Percentiles rank a stretch among this genome's conserved stretches.
Evolutionary conservation across 352 stramenopile species (phyloP).

Genomic region (Globisporangium heterothallicum): DNA sequence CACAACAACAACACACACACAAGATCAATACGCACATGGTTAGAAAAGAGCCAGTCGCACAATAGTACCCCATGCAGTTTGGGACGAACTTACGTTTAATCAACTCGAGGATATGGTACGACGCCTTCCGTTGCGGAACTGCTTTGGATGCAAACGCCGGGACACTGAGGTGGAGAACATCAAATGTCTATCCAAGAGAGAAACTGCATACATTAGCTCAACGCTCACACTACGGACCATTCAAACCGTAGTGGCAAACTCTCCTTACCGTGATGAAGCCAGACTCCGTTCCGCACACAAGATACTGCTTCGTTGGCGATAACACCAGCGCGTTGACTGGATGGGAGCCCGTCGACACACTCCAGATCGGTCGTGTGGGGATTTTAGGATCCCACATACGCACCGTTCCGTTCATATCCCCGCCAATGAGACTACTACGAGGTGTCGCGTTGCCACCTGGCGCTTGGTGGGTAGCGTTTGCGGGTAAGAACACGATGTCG

Average conservation of each 20-base stretch:
- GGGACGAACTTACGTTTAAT: conserved; percentile 37
- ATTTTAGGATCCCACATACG: conserved; percentile 66
- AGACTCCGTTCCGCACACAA: conserved; percentile 58
- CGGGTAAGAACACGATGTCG: conserved; percentile 56
- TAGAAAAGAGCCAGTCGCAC: conserved; percentile 1
- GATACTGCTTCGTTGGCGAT: conserved; percentile 33
- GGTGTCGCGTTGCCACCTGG: conserved; percentile 10
- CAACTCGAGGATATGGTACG: conserved; percentile 36
- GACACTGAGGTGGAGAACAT: conserved; percentile 53
- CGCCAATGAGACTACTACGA: conserved; percentile 36
- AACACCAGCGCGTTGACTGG: conserved; percentile 47
- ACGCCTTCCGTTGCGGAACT: conserved; percentile 39
- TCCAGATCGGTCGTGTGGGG: conserved; percentile 45
- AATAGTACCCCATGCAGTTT: background rate
- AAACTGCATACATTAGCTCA: background rate
- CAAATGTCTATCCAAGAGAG: conserved; percentile 37
- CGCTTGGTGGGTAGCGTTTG: background rate
- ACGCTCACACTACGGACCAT: background rate
- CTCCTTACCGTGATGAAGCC: conserved; percentile 45
- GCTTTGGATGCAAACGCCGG: conserved; percentile 62
- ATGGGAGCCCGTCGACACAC: conserved; percentile 38
- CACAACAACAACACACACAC: background rate
- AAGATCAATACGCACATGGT: conserved; percentile 15
- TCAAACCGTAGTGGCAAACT: background rate
- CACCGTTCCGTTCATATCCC: conserved; percentile 55